Percentiles rank a stretch among this genome's conserved stretches.
Evolutionary conservation across 495 filamentous ascomycete species (phyloP).

Genomic region (Penicillium cinerascens): DNA sequence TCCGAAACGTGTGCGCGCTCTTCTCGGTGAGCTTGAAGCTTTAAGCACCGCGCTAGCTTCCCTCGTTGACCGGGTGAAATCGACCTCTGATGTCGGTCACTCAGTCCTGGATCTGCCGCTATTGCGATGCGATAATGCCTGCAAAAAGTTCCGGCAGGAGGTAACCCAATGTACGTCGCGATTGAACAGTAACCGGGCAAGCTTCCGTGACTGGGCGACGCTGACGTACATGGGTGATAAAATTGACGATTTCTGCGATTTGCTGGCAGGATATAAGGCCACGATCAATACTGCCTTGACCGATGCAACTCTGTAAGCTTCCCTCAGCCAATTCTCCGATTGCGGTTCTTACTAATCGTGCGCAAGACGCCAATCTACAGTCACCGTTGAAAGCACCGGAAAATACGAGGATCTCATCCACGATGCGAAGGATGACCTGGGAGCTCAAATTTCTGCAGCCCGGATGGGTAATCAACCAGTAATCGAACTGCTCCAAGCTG

Average conservation of each 20-base stretch:
- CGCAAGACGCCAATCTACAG: background rate
- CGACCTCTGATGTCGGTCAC: background rate
- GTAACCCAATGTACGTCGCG: background rate
- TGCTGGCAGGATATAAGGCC: conserved; percentile 30
- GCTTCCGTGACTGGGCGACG: conserved; percentile 31
- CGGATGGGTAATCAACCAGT: background rate
- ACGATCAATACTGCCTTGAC: conserved; percentile 26
- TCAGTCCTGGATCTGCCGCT: background rate
- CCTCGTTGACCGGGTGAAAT: background rate
- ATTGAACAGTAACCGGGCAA: background rate
- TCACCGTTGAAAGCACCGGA: background rate
- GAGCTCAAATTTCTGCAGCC: conserved; percentile 10
- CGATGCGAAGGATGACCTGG: conserved; percentile 28
- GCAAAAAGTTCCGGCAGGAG: background rate
- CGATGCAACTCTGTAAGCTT: conserved; percentile 23
- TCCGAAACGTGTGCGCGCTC: background rate
- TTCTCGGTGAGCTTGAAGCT: background rate
- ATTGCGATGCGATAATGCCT: background rate
- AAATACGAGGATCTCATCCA: conserved; percentile 30
- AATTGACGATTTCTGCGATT: conserved; percentile 21
- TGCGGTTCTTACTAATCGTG: background rate
- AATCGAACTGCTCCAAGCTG: conserved; percentile 25
- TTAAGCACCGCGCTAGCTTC: background rate
- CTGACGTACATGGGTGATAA: conserved; percentile 28
- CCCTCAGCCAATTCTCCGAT: background rate